Conservation (phyloP, 805 yeast species). For the Metschnikowia picachoensis region DNA sequence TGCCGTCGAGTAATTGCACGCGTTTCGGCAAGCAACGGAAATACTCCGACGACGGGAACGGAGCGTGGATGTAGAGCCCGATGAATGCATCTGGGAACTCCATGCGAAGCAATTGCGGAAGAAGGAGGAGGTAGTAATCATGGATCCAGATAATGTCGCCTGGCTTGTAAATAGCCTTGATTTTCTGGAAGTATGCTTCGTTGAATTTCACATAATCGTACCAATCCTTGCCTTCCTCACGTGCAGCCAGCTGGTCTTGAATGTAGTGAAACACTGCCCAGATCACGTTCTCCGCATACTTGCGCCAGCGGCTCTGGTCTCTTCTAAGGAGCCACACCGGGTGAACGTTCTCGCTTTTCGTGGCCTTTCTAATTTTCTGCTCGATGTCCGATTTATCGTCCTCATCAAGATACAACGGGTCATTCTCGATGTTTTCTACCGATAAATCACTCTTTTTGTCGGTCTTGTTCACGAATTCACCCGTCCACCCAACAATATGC, state of each 20-base stretch:
- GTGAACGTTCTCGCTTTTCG: constrained; percentile 53
- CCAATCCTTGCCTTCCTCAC: constrained; percentile 71
- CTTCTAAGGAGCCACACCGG: constrained; percentile 87
- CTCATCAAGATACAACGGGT: constrained; percentile 57
- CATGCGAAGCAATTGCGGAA: constrained; percentile 82
- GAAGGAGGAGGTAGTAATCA: constrained; percentile 76
- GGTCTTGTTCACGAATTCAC: constrained; percentile 57
- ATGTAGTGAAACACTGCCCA: constrained; percentile 98
- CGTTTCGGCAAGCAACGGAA: constrained; percentile 86
- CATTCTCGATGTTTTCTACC: constrained; percentile 40
- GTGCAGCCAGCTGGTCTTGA: constrained; percentile 70
- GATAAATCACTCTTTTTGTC: constrained; percentile 15
- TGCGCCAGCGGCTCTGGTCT: constrained; percentile 81
- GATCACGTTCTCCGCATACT: constrained; percentile 80
- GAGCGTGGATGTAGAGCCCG: constrained; percentile 79
- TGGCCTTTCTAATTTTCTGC: constrained; percentile 41
- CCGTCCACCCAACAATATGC: constrained; percentile 92
- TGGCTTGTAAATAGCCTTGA: constrained; percentile 66
- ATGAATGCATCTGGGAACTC: constrained; percentile 68
- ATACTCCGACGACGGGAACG: constrained; percentile 95
- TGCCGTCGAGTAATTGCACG: constrained; percentile 77
- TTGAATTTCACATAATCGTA: constrained; percentile 86
- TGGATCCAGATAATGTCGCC: constrained; percentile 94
- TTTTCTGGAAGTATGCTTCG: constrained; percentile 81
- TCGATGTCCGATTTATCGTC: constrained; percentile 54